Conservation (phyloP, 2,329 filamentous ascomycete genomes). For the Ceratocystis eucalypticola region DNA sequence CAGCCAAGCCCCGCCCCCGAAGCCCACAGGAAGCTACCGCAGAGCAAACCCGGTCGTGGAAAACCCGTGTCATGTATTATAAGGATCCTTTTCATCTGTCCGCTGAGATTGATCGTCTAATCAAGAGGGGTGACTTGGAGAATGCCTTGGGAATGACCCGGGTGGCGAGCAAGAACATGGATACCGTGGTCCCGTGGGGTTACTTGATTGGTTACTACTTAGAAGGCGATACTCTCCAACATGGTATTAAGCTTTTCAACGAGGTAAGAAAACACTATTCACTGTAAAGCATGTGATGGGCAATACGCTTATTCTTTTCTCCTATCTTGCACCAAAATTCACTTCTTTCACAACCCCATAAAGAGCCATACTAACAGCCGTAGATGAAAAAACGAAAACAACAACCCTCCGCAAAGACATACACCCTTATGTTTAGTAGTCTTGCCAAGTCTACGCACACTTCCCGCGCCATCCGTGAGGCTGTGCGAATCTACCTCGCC, state of each 20-base stretch:
- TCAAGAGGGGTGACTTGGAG: slow-evolving; percentile 46
- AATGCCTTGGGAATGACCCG: slow-evolving; percentile 58
- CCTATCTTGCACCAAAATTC: background rate
- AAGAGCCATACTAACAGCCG: slow-evolving; percentile 19
- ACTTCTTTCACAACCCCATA: slow-evolving; percentile 13
- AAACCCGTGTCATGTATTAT: slow-evolving; percentile 31
- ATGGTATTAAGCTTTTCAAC: slow-evolving; percentile 73
- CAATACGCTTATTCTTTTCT: background rate
- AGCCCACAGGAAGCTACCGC: slow-evolving; percentile 9
- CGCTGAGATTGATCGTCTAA: slow-evolving; percentile 46
- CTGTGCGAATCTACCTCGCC: slow-evolving; percentile 62
- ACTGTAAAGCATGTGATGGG: background rate
- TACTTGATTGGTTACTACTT: slow-evolving; percentile 62
- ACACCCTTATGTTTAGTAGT: slow-evolving; percentile 68
- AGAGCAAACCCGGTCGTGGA: slow-evolving; percentile 11
- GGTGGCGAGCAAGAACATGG: slow-evolving; percentile 49
- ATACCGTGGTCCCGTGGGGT: slow-evolving; percentile 76
- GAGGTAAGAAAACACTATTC: slow-evolving; percentile 45
- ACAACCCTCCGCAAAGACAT: slow-evolving; percentile 67
- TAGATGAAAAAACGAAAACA: slow-evolving; percentile 92
- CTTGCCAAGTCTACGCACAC: slow-evolving; percentile 48
- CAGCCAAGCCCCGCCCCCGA: slow-evolving; percentile 4
- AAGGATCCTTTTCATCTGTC: slow-evolving; percentile 61
- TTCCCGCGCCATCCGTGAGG: slow-evolving; percentile 49
- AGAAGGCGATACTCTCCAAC: slow-evolving; percentile 42